Evolutionary conservation across 164 flowering plant species (phyloP).

Genomic region (Buxus sempervirens): DNA sequence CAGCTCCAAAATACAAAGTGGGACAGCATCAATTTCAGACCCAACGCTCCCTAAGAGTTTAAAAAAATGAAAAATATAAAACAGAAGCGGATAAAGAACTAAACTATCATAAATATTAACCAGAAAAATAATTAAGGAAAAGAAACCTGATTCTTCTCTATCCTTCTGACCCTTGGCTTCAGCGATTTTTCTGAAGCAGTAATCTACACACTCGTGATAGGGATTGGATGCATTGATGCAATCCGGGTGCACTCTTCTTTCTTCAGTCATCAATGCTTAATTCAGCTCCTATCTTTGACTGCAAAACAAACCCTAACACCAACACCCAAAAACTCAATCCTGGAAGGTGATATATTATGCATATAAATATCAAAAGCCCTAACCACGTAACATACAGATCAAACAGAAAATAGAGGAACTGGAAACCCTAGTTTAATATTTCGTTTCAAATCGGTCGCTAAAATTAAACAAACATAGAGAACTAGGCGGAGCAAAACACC

Average conservation of each 20-base stretch:
- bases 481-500: too few relatives aligned
- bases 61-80: too few relatives aligned
- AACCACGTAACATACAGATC: too few relatives aligned
- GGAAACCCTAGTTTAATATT: too few relatives aligned
- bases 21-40: too few relatives aligned
- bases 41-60: too few relatives aligned
- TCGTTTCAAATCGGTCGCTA: too few relatives aligned
- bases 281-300: not conserved
- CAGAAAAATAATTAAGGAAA: not conserved
- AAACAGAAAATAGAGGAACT: too few relatives aligned
- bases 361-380: too few relatives aligned
- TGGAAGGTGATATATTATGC: not conserved
- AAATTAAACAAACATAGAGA: too few relatives aligned
- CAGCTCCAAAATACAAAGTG: too few relatives aligned
- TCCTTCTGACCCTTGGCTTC: slow-evolving; percentile 46
- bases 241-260: slow-evolving; percentile 64
- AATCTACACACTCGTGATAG: slow-evolving; percentile 79
- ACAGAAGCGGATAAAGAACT: too few relatives aligned
- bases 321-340: not conserved
- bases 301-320: not conserved
- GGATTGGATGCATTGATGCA: slow-evolving; percentile 85
- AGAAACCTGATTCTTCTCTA: slow-evolving; percentile 27
- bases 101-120: not conserved
- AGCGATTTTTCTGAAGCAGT: slow-evolving; percentile 63
- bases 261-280: slow-evolving; percentile 35